Evolutionary conservation across 2,329 filamentous ascomycete genomes (phyloP).

Genomic region (Biscogniauxia mediterranea): DNA sequence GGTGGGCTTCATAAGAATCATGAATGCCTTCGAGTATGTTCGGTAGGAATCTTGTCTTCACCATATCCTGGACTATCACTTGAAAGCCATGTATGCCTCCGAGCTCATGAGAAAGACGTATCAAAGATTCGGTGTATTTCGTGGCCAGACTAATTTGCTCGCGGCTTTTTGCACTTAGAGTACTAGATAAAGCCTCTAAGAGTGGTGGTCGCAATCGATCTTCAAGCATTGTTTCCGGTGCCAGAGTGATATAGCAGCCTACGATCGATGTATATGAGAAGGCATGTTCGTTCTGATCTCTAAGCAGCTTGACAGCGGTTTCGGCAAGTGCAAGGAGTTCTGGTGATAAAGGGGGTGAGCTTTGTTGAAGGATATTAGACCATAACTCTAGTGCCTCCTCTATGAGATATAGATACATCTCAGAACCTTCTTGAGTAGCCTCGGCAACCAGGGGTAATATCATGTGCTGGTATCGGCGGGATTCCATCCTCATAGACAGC

Average conservation of each 20-base stretch:
- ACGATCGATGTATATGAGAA: constrained; percentile 61
- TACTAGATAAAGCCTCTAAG: constrained; percentile 48
- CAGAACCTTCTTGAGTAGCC: constrained; percentile 73
- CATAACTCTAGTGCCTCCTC: constrained; percentile 92
- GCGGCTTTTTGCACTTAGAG: constrained; percentile 52
- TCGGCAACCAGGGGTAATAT: constrained; percentile 81
- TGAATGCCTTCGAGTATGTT: constrained; percentile 65
- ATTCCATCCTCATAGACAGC: constrained; percentile 77
- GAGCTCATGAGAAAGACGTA: constrained; percentile 60
- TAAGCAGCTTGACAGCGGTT: constrained; percentile 63
- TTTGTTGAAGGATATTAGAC: constrained; percentile 70
- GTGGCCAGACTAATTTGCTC: constrained; percentile 58
- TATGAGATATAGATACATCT: constrained; percentile 76
- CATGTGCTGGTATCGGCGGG: constrained; percentile 72
- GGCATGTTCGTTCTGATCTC: constrained; percentile 63
- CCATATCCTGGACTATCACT: constrained; percentile 63
- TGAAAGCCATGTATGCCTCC: constrained; percentile 61
- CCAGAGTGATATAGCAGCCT: constrained; percentile 69
- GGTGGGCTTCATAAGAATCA: constrained; percentile 69
- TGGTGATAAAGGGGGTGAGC: constrained; percentile 57
- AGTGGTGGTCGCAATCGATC: constrained; percentile 53
- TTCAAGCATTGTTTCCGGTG: constrained; percentile 63
- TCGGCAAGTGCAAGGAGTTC: constrained; percentile 63
- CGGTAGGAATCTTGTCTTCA: constrained; percentile 60
- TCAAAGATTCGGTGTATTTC: constrained; percentile 62